Conservation (phyloP, 2,329 filamentous ascomycete species). For the Alternaria conjuncta region DNA sequence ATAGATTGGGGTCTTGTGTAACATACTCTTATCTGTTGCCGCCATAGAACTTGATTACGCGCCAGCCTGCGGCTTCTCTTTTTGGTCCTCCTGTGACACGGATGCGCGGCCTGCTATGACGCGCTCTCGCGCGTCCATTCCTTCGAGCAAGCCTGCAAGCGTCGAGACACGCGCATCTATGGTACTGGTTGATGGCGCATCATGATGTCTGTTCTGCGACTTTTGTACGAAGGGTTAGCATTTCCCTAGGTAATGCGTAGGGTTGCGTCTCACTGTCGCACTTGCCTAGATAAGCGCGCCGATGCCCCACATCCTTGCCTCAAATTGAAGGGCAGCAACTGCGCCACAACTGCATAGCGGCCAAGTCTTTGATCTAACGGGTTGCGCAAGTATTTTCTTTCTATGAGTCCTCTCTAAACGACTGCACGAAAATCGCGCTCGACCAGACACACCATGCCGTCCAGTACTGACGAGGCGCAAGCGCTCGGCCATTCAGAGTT, state of each 20-base stretch:
- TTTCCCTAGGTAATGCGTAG: too few relatives aligned
- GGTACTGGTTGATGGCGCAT: not conserved
- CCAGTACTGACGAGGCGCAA: constrained; percentile 11
- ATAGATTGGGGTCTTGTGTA: too few relatives aligned
- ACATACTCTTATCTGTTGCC: too few relatives aligned
- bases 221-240: not conserved
- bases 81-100: too few relatives aligned
- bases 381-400: not conserved
- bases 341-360: not conserved
- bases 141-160: too few relatives aligned
- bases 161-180: not conserved
- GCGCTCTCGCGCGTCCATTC: too few relatives aligned
- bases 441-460: constrained; percentile 2
- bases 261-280: too few relatives aligned
- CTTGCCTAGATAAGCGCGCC: too few relatives aligned
- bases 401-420: not conserved
- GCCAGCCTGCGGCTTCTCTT: too few relatives aligned
- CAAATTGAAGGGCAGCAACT: not conserved
- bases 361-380: not conserved
- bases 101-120: too few relatives aligned
- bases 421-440: not conserved
- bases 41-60: too few relatives aligned
- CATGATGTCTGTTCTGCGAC: not conserved
- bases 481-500: constrained; percentile 38
- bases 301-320: not conserved